phyloP scores from a whole-genome alignment of 1,284 basidiomycete species.

The Apiotrichum siamense region DNA sequence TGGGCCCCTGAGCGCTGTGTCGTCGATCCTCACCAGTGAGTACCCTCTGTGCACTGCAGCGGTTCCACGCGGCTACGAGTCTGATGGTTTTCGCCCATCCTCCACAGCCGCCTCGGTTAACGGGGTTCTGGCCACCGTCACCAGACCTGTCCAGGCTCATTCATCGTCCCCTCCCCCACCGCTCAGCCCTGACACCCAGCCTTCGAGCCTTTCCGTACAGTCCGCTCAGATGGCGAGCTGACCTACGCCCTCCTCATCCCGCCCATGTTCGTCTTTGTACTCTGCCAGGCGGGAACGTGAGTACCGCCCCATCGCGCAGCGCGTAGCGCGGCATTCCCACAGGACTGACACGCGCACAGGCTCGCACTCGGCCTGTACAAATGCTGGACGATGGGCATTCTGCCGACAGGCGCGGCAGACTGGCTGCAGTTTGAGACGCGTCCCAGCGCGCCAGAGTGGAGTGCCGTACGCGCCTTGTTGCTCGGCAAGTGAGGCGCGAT shows the following conservation, averaged over 20 bases:
- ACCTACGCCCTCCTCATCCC: conserved; percentile 31
- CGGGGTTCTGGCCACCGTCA: too few species aligned
- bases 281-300: conserved; percentile 41
- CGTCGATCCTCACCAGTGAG: conserved; percentile 67
- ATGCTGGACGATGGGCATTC: conserved; percentile 78
- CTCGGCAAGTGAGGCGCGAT: conserved; percentile 1
- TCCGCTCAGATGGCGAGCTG: conserved; percentile 16
- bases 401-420: conserved; percentile 80
- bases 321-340: too few species aligned
- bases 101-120: too few species aligned
- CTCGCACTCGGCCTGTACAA: conserved; percentile 80
- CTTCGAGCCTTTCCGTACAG: conserved; percentile 43
- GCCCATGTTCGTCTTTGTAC: conserved; percentile 42
- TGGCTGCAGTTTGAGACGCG: conserved; percentile 86
- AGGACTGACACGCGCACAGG: conserved; percentile 27
- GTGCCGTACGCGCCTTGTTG: conserved; percentile 10
- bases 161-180: too few species aligned
- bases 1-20: conserved; percentile 70
- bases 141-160: too few species aligned
- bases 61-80: too few species aligned
- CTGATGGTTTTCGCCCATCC: too few species aligned
- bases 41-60: conserved; percentile 3
- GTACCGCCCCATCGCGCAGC: too few species aligned
- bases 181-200: conserved; percentile 21
- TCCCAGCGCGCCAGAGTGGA: conserved; percentile 24